Conservation (phyloP, 1,284 basidiomycete genomes). For the Neonothopanus nambi region DNA sequence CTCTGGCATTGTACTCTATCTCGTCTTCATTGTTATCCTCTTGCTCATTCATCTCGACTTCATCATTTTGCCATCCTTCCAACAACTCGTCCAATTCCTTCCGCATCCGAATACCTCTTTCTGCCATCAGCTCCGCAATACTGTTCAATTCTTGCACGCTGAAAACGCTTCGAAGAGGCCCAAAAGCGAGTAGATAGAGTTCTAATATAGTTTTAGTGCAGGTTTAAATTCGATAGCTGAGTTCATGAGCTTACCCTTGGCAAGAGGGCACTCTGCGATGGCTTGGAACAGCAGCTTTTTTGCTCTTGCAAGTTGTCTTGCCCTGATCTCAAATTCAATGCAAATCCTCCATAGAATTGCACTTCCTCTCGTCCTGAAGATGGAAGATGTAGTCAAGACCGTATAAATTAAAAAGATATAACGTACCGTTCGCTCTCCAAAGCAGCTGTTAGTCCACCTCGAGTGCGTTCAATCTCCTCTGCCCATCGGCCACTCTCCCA, state of each 20-base stretch:
- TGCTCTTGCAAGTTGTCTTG: slow-evolving; percentile 59
- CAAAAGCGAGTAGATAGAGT: slow-evolving; percentile 86
- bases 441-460: slow-evolving; percentile 60
- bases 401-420: not conserved
- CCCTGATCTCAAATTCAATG: slow-evolving; percentile 81
- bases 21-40: slow-evolving; percentile 46
- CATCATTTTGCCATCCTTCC: slow-evolving; percentile 40
- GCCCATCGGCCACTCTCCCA: slow-evolving; percentile 76
- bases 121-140: slow-evolving; percentile 79
- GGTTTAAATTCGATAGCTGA: not conserved
- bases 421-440: slow-evolving; percentile 66
- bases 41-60: slow-evolving; percentile 30
- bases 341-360: slow-evolving; percentile 77
- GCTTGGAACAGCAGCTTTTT: slow-evolving; percentile 83
- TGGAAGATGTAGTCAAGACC: slow-evolving; percentile 4
- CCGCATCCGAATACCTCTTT: slow-evolving; percentile 76
- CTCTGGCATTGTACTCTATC: slow-evolving; percentile 59
- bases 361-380: slow-evolving; percentile 64
- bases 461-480: slow-evolving; percentile 66
- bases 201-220: slow-evolving; percentile 45
- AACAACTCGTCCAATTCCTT: slow-evolving; percentile 65
- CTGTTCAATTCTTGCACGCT: slow-evolving; percentile 63
- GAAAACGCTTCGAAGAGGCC: slow-evolving; percentile 70
- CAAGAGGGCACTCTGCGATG: slow-evolving; percentile 77
- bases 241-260: slow-evolving; percentile 58